Base-by-base conservation (phyloP, 2,329 filamentous ascomycete genomes). In the Fusarium mundagurra region DNA sequence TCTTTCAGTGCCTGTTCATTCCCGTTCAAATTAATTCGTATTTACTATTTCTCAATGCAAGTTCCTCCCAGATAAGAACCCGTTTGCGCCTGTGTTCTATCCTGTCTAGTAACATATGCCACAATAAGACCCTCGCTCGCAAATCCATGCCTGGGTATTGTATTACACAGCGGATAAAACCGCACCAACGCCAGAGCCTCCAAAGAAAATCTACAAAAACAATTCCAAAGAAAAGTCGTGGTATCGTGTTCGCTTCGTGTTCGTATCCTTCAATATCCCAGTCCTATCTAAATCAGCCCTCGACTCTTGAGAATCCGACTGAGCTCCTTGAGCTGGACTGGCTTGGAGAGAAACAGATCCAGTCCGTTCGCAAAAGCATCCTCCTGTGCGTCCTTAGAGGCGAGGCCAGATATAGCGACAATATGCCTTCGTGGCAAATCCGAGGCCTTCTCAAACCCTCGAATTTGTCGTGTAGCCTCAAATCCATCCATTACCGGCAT, bases 401-500 rank as follows among this genome's bases (percentile, higher is more conserved):
- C 87, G 4, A 89, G 80, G 0, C 88, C 88, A 0, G 88, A 88
- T 2, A 90, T 80, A 0, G 88, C 88, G 36, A 90, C 86, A 17
- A 90, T 84, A 2, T 83, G 82, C 3, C 84, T 84, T 1, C 85
- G 84, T 1, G 80, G 53, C 24, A 70, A 1, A 87, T 76, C 3
- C 80, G 79, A 16, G 81, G 85, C 81, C 12, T 82, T 80, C 76
- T 90, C 89, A 33, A 86, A 82, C 1, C 82, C 81, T 3, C 88
- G 83, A 24, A 90, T 89, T 33, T 82, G 80, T 4, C 85, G 81
- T 4, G 87, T 88, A 0, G 86, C 85, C n/a, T 86, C 85, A 8
- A 88, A 84, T 0, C 87, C 87, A 69, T 90, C 85, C 76, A 90
- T 86, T 13, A 89, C 80, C 1, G 89, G 89, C 89, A 91, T 90